These are phyloP conservation scores for Dillenia suffruticosa DNA, from an alignment of 164 flowering plant genomes.

Conservation along the genomic window DNA sequence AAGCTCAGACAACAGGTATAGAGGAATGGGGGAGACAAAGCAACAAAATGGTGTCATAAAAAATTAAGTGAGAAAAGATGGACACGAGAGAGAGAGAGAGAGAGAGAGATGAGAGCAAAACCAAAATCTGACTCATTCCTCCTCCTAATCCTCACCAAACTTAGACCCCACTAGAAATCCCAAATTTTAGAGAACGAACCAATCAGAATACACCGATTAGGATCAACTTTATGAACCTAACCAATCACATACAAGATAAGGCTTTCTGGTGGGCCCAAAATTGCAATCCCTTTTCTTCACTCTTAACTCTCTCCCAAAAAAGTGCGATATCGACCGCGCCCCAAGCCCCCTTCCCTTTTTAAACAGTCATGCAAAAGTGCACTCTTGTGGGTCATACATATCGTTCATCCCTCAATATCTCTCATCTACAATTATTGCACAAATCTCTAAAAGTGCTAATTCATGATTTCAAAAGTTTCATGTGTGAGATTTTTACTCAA, in stretches of 20 bases:
- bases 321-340: too few relatives aligned
- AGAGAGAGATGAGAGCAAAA: too few relatives aligned
- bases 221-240: slow-evolving; percentile 31
- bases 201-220: slow-evolving; percentile 28
- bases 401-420: not conserved
- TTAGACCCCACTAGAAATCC: slow-evolving; percentile 45
- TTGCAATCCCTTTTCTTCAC: slow-evolving; percentile 13
- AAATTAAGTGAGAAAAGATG: too few relatives aligned
- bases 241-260: slow-evolving; percentile 72
- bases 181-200: slow-evolving; percentile 22
- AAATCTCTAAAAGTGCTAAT: too few relatives aligned
- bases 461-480: too few relatives aligned
- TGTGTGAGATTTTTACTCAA: not conserved
- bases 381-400: slow-evolving; percentile 20
- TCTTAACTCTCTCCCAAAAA: slow-evolving; percentile 1
- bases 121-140: not conserved
- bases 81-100: too few relatives aligned
- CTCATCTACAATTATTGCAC: slow-evolving; percentile 9
- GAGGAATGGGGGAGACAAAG: too few relatives aligned
- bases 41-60: too few relatives aligned
- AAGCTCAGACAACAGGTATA: too few relatives aligned
- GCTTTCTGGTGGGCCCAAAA: slow-evolving; percentile 47
- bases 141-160: slow-evolving; percentile 10
- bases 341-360: not conserved
- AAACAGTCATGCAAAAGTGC: slow-evolving; percentile 22